These are phyloP conservation scores for Hericium erinaceus DNA, from an alignment of 768 basidiomycete genomes.

Conservation along the genomic window DNA sequence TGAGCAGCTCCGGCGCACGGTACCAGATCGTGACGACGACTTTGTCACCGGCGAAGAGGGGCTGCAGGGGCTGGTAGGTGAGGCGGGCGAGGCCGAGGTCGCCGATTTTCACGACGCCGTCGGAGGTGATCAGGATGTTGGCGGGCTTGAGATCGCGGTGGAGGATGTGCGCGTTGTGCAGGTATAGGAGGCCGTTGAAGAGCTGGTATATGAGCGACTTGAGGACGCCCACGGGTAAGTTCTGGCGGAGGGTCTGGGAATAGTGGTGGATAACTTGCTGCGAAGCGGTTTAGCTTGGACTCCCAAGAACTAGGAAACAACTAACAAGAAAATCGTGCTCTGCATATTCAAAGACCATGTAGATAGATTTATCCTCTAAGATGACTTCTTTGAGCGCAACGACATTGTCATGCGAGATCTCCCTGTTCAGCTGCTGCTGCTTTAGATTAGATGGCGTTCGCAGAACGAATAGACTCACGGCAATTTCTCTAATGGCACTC, in stretches of 20 bases:
- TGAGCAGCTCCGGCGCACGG: constrained; percentile 88
- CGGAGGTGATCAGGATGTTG: constrained; percentile 89
- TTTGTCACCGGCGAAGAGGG: constrained; percentile 89
- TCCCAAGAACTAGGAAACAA: constrained; percentile 1
- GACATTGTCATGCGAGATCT: constrained; percentile 85
- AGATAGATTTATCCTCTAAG: constrained; percentile 95
- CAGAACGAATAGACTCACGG: constrained; percentile 44
- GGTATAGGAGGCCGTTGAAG: constrained; percentile 86
- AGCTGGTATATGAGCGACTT: constrained; percentile 94
- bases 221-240: constrained; percentile 69
- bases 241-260: constrained; percentile 75
- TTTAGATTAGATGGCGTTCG: constrained; percentile 8
- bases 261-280: constrained; percentile 99
- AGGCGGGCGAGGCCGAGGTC: constrained; percentile 92
- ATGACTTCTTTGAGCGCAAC: constrained; percentile 91
- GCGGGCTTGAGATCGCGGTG: constrained; percentile 98
- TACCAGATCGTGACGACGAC: constrained; percentile 99
- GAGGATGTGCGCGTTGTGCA: constrained; percentile 90
- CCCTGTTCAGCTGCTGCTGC: constrained; percentile 64
- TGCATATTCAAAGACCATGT: constrained; percentile 99
- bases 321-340: constrained; percentile 95
- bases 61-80: constrained; percentile 85
- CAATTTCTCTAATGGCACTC: constrained; percentile 94
- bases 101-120: constrained; percentile 94
- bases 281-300: not conserved